Base-by-base conservation (phyloP, 116 monocot species). In the Cymodocea nodosa region DNA sequence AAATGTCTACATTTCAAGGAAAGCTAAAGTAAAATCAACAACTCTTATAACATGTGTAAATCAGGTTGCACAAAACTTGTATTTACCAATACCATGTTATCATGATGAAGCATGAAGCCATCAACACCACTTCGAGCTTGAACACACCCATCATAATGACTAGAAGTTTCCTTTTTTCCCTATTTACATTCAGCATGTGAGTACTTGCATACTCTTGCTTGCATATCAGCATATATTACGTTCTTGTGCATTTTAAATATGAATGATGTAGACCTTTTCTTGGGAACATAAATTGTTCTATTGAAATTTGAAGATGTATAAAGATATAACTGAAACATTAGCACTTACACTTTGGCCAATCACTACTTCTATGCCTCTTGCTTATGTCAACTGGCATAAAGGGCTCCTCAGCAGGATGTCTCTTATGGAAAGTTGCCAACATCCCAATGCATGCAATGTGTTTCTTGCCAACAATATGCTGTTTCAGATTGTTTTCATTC, bases 381-480 rank as follows among this genome's bases (percentile, higher is more conserved):
- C 54, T 7, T 20, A 6, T n/a, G 15, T 2, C n/a, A 15, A 18
- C n/a, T 6, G 15, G 20, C 20, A 5, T 19, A 17, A 16, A 17
- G 20, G 54, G 0, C 18, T n/a, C 54, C 20, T 54, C 54, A 0
- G 15, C 15, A 54, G 54, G 54, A 2, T 20, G 19, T 1, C 54
- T 20, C 17, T 20, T 20, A 54, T 54, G 6, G n/a, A 18, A 17
- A 17, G 15, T 18, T 12, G 60, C 60, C 35, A 60, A 35, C 60
- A 60, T 60, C 15, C 19, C 60, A 60, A 60, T 35, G 11, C 60
- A 25, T 13, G 60, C 30, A 8, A 63, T 17, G 20, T 63, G 63
- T 63, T 63, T 63, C 63, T 63, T 63, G 10, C 63, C 63, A 44
- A 63, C 17, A 30, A 5, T 6, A 40, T 63, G 63, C 39, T 63